Conservation (phyloP, 306 rosid genomes). For the Canavalia ensiformis region DNA sequence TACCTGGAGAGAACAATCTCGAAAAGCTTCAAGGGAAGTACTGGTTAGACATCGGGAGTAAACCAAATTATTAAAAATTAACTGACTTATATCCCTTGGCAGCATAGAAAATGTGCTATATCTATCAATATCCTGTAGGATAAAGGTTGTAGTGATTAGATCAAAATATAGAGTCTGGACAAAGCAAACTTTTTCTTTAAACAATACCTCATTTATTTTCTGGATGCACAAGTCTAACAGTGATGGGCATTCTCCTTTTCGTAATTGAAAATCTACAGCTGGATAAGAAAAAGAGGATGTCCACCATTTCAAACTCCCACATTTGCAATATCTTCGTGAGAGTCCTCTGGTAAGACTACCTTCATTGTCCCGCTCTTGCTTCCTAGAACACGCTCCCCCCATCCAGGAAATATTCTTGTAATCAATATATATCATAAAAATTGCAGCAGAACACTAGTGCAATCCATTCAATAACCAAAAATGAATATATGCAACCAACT, state of each 20-base stretch:
- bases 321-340: conserved; percentile 72
- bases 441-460: conserved; percentile 52
- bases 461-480: conserved; percentile 59
- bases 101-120: conserved; percentile 66
- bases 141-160: conserved; percentile 47
- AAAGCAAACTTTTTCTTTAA: conserved; percentile 15
- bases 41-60: conserved; percentile 58
- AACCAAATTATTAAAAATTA: conserved; percentile 80
- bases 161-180: conserved; percentile 4
- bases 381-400: conserved; percentile 99
- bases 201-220: conserved; percentile 72
- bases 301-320: conserved; percentile 93
- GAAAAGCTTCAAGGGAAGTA: conserved; percentile 68
- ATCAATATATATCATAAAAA: conserved; percentile 55
- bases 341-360: conserved; percentile 58
- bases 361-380: conserved; percentile 69
- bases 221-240: conserved; percentile 78
- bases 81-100: conserved; percentile 95
- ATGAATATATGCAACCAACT: conserved; percentile 47
- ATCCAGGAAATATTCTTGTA: conserved; percentile 57
- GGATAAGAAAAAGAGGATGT: conserved; percentile 76
- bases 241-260: conserved; percentile 68
- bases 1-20: conserved; percentile 98
- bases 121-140: conserved; percentile 74
- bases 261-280: conserved; percentile 55